Percentiles rank a stretch among this genome's conserved stretches.
phyloP scores from a whole-genome alignment of 1,284 basidiomycete species.

The Boletus mariae region DNA sequence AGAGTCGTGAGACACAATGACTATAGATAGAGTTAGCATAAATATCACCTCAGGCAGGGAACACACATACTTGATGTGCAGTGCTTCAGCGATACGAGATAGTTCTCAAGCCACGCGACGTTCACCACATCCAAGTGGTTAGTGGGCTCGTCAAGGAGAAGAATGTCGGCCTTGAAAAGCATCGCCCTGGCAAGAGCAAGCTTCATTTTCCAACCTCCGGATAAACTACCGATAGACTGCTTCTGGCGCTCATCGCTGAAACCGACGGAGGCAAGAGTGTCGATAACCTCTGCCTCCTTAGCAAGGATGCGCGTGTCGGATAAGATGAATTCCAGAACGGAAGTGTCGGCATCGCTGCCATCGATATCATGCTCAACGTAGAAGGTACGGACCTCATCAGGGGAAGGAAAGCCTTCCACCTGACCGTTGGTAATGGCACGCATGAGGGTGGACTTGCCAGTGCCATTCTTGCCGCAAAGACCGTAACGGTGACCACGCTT shows the following conservation, averaged over 20 bases:
- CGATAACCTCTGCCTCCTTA: conserved; percentile 65
- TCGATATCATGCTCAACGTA: conserved; percentile 99
- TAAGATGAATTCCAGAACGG: conserved; percentile 87
- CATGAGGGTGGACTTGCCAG: conserved; percentile 98
- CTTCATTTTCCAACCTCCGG: conserved; percentile 99
- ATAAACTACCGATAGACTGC: conserved; percentile 85
- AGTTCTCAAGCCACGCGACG: conserved; percentile 95
- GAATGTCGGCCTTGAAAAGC: conserved; percentile 98
- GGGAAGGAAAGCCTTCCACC: conserved; percentile 97
- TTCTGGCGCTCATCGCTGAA: conserved; percentile 86
- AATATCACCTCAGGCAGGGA: conserved; percentile 12
- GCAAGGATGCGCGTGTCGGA: conserved; percentile 83
- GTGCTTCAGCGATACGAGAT: conserved; percentile 83
- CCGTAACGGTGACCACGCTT: conserved; percentile 99
- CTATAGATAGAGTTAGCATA: conserved; percentile 33
- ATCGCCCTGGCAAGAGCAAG: conserved; percentile 97
- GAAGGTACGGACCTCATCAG: conserved; percentile 94
- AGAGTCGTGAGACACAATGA: conserved; percentile 99
- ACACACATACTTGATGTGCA: conserved; percentile 83
- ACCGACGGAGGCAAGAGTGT: conserved; percentile 86
- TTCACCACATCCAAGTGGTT: conserved; percentile 98
- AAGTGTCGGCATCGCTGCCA: conserved; percentile 89
- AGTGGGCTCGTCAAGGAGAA: conserved; percentile 95
- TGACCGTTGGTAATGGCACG: conserved; percentile 94
- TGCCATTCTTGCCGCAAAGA: conserved; percentile 97